Evolutionary conservation across 805 yeast genomes (phyloP).

Genomic region (Danielia reshetovae): DNA sequence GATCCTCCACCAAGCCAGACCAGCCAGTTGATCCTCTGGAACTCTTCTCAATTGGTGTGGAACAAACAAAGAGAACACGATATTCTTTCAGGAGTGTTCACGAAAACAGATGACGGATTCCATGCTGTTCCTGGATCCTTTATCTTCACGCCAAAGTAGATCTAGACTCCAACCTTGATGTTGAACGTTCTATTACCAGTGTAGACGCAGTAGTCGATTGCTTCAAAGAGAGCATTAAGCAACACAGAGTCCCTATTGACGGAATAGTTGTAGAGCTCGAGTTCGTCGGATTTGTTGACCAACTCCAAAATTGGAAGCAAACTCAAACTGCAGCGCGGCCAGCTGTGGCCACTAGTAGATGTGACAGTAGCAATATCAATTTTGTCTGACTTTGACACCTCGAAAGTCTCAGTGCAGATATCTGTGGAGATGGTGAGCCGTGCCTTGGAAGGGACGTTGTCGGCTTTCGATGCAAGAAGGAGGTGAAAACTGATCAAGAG

Average conservation of each 20-base stretch:
- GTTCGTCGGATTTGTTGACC: constrained; percentile 31
- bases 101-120: constrained; percentile 20
- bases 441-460: constrained; percentile 14
- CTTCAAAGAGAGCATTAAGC: constrained; percentile 13
- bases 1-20: constrained; percentile 36
- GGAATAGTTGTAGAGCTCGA: constrained; percentile 27
- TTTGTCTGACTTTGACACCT: constrained; percentile 11
- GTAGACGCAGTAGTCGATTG: constrained; percentile 30
- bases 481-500: constrained; percentile 16
- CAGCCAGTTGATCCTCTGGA: constrained; percentile 28
- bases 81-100: constrained; percentile 21
- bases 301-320: constrained; percentile 33
- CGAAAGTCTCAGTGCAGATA: constrained; percentile 31
- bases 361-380: constrained; percentile 13
- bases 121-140: constrained; percentile 24
- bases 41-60: constrained; percentile 29
- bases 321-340: constrained; percentile 37
- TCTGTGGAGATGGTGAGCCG: constrained; percentile 26
- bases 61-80: constrained; percentile 16
- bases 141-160: constrained; percentile 1
- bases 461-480: constrained; percentile 3
- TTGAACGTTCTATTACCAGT: constrained; percentile 35
- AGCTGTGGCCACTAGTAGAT: constrained; percentile 31
- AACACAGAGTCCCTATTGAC: constrained; percentile 5
- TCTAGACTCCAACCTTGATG: constrained; percentile 8